Evolutionary conservation across 1,139 yeast genomes (phyloP).

Genomic region (Waltiozyma sp.): DNA sequence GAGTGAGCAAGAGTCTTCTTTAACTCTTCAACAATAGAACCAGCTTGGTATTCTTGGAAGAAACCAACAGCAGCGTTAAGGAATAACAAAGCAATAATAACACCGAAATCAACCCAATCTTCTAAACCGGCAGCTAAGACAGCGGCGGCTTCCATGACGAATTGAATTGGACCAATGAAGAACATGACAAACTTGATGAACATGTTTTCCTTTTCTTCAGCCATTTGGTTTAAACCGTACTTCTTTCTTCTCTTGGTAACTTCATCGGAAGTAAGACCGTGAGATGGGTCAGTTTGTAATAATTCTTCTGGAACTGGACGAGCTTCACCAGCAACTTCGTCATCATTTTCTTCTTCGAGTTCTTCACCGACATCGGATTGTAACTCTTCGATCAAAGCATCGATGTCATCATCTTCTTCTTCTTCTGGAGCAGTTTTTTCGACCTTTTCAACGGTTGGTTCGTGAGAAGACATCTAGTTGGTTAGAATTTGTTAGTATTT

Average conservation of each 20-base stretch:
- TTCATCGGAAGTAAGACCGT: constrained; percentile 76
- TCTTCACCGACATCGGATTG: constrained; percentile 73
- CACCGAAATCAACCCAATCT: constrained; percentile 99
- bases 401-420: constrained; percentile 69
- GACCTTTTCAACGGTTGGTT: constrained; percentile 31
- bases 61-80: constrained; percentile 94
- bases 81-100: constrained; percentile 77
- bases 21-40: constrained; percentile 90
- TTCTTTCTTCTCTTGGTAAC: constrained; percentile 83
- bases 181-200: constrained; percentile 79
- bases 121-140: constrained; percentile 95
- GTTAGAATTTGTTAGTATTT: not conserved
- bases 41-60: constrained; percentile 96
- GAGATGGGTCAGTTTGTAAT: constrained; percentile 74
- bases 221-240: constrained; percentile 90
- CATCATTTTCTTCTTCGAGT: constrained; percentile 32
- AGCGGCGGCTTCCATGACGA: constrained; percentile 99
- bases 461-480: constrained; percentile 17
- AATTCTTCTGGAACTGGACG: constrained; percentile 81
- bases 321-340: constrained; percentile 31
- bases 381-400: constrained; percentile 77
- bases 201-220: constrained; percentile 82
- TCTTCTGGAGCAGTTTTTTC: constrained; percentile 23
- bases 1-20: constrained; percentile 88
- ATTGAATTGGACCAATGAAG: constrained; percentile 97